A percentile compares a stretch with the other conserved stretches of the same genome.
Conservation (phyloP, 2,329 filamentous ascomycete species). For the Penicillium crustosum region DNA sequence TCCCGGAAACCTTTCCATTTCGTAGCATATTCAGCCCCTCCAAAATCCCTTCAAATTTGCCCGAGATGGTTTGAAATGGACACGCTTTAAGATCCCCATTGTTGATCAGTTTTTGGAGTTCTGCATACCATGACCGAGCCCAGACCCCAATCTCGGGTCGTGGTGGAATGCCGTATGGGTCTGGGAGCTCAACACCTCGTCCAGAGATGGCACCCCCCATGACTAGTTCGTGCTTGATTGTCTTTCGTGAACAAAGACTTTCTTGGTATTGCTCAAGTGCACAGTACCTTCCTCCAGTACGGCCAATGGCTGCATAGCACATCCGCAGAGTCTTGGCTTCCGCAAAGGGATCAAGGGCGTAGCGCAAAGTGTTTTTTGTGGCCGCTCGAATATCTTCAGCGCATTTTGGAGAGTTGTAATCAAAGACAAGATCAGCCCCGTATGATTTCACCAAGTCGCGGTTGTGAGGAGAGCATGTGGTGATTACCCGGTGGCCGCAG, state of each 20-base stretch:
- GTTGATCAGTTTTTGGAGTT: slow-evolving; percentile 14
- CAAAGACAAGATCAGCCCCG: slow-evolving; percentile 38
- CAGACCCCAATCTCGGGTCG: slow-evolving; percentile 22
- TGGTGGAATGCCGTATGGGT: slow-evolving; percentile 22
- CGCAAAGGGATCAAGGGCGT: slow-evolving; percentile 24
- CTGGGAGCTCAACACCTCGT: slow-evolving; percentile 22
- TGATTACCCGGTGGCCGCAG: slow-evolving; percentile 34
- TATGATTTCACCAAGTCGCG: slow-evolving; percentile 36
- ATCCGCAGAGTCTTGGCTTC: slow-evolving; percentile 22
- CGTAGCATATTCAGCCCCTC: slow-evolving; percentile 17
- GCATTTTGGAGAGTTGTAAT: slow-evolving; percentile 37
- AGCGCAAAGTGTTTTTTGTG: slow-evolving; percentile 35
- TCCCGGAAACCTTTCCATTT: slow-evolving; percentile 22
- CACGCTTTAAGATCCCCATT: slow-evolving; percentile 15
- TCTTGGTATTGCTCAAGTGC: slow-evolving; percentile 25
- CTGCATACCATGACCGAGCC: slow-evolving; percentile 22
- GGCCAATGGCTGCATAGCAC: slow-evolving; percentile 22
- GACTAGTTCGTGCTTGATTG: slow-evolving; percentile 24
- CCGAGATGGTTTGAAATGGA: slow-evolving; percentile 14
- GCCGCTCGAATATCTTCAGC: slow-evolving; percentile 32
- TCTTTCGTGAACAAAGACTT: slow-evolving; percentile 18
- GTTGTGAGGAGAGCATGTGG: slow-evolving; percentile 37
- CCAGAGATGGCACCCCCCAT: slow-evolving; percentile 28
- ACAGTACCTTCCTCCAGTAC: slow-evolving; percentile 25
- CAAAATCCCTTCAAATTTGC: slow-evolving; percentile 20